Conservation (phyloP, 2,329 filamentous ascomycete species). For the Shiraia bambusicola region DNA sequence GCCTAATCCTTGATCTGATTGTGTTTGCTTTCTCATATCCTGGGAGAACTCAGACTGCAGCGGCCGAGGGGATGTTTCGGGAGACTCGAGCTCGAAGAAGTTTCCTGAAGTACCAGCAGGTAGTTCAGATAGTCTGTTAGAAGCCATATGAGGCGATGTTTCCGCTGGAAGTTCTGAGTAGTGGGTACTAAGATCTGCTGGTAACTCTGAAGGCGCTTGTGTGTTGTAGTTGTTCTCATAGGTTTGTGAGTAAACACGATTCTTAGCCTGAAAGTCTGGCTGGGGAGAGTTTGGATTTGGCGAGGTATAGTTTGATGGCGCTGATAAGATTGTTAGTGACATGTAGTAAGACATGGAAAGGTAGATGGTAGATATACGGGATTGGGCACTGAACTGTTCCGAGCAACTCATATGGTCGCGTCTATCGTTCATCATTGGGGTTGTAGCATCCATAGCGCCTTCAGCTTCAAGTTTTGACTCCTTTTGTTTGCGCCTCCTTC, state of each 20-base stretch:
- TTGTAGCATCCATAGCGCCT: slow-evolving; percentile 9
- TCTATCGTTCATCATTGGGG: slow-evolving; percentile 20
- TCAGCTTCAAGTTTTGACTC: neutral
- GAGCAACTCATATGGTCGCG: slow-evolving; percentile 6
- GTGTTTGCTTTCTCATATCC: slow-evolving; percentile 12
- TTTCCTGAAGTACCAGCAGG: slow-evolving; percentile 12
- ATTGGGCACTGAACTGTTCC: slow-evolving; percentile 18
- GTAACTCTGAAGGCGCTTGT: slow-evolving; percentile 21
- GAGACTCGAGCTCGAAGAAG: slow-evolving; percentile 22
- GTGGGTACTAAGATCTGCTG: slow-evolving; percentile 12
- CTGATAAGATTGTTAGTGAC: slow-evolving; percentile 15
- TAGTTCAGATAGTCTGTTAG: slow-evolving; percentile 22
- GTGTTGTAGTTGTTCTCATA: slow-evolving; percentile 17
- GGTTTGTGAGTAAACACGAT: slow-evolving; percentile 4
- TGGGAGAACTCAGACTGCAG: slow-evolving; percentile 13
- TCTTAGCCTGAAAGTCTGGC: slow-evolving; percentile 10
- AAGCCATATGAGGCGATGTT: slow-evolving; percentile 4
- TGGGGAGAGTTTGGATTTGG: slow-evolving; percentile 22
- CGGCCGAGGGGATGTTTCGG: slow-evolving; percentile 18
- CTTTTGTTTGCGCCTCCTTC: slow-evolving; percentile 15
- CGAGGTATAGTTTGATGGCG: slow-evolving; percentile 28
- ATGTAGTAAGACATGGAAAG: neutral
- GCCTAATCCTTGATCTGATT: slow-evolving; percentile 11
- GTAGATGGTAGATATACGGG: slow-evolving; percentile 17
- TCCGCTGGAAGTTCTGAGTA: slow-evolving; percentile 30